Evolutionary conservation across 352 stramenopile species (phyloP).

Genomic region (Globisporangium heterothallicum): DNA sequence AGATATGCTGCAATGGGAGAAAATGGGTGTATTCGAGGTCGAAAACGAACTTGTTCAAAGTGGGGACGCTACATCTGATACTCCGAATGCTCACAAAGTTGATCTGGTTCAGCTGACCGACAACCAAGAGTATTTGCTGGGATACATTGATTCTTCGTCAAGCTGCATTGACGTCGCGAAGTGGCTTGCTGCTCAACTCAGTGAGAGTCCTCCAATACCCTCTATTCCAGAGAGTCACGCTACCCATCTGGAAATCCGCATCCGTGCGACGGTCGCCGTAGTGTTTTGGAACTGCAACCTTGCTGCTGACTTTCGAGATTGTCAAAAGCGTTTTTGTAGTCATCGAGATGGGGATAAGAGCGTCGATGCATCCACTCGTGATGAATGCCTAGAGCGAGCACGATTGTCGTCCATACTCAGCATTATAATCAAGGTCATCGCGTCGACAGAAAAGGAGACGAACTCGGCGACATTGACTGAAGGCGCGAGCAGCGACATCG

Average conservation of each 20-base stretch:
- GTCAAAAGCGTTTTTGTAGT: not conserved
- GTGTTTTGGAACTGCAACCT: conserved; percentile 8
- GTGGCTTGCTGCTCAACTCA: not conserved
- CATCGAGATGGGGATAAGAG: no score
- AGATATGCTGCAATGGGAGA: conserved; percentile 40
- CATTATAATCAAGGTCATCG: not conserved
- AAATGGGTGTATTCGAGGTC: conserved; percentile 41
- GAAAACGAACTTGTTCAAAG: conserved; percentile 35
- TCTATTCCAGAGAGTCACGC: not conserved
- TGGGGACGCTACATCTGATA: not conserved
- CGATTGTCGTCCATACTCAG: not conserved
- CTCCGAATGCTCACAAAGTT: not conserved
- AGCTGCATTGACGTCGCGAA: not conserved
- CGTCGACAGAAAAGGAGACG: not conserved
- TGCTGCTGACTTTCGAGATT: not conserved
- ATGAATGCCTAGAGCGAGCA: not conserved
- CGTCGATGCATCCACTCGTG: not conserved
- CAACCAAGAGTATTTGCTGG: not conserved
- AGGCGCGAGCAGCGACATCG: not conserved
- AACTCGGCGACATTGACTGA: not conserved
- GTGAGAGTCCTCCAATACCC: not conserved
- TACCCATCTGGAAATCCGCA: not conserved
- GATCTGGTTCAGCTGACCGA: not conserved
- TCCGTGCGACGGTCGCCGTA: not conserved
- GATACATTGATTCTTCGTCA: not conserved